A percentile compares a stretch with the other conserved stretches of the same genome.
Conservation (phyloP, 495 filamentous ascomycete genomes). For the Collariella sp. region DNA sequence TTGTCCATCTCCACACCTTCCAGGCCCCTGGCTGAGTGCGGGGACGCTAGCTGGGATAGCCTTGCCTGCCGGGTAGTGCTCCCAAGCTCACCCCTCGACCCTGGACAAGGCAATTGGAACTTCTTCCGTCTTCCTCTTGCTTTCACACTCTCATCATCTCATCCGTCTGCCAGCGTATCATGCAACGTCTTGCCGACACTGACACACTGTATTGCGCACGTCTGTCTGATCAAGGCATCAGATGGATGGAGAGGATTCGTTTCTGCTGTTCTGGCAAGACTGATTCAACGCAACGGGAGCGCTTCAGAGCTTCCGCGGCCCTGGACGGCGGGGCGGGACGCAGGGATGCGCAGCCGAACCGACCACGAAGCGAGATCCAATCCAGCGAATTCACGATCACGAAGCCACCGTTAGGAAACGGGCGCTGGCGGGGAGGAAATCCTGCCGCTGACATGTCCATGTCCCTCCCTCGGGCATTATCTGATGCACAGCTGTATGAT, state of each 20-base stretch:
- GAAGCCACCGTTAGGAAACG: too few relatives aligned
- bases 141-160: background rate
- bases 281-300: background rate
- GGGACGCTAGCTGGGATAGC: conserved; percentile 3
- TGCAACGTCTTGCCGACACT: background rate
- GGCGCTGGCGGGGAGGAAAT: too few relatives aligned
- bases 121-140: background rate
- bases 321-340: background rate
- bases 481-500: too few relatives aligned
- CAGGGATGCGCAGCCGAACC: background rate
- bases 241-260: too few relatives aligned
- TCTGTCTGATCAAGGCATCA: too few relatives aligned
- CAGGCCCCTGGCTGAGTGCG: background rate
- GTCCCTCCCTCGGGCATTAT: too few relatives aligned
- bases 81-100: background rate
- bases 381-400: background rate
- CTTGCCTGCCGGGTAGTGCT: background rate
- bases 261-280: too few relatives aligned
- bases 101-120: background rate
- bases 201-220: too few relatives aligned
- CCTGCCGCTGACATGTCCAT: too few relatives aligned
- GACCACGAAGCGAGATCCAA: background rate
- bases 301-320: background rate
- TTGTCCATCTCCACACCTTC: background rate
- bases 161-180: background rate